Conservation (phyloP, 495 filamentous ascomycete species). For the Penicillium roqueforti region DNA sequence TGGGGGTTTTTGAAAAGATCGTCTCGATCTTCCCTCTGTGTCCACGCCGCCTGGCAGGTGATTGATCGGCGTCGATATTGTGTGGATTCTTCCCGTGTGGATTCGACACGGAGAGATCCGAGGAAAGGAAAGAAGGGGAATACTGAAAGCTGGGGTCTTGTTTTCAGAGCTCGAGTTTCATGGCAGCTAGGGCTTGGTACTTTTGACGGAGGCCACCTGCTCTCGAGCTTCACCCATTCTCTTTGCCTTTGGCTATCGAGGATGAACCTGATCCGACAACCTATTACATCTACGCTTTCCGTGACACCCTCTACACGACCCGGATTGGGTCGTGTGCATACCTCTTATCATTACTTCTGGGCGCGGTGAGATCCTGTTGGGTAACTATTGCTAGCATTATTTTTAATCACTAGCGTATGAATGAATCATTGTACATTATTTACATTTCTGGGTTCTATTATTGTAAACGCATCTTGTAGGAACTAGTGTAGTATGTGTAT, state of each 20-base stretch:
- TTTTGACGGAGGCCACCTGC: conserved; percentile 5
- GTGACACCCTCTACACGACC: background rate
- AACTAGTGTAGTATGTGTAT: too few species aligned
- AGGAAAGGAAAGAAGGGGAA: conserved; percentile 2
- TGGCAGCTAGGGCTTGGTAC: background rate
- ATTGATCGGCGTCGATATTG: conserved; percentile 16
- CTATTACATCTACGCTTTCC: background rate
- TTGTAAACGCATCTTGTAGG: background rate
- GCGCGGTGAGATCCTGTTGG: conserved; percentile 12
- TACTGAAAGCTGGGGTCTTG: background rate
- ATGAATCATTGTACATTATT: conserved; percentile 31
- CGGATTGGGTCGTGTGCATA: background rate
- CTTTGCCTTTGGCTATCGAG: conserved; percentile 4
- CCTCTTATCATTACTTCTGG: conserved; percentile 2
- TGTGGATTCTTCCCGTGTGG: background rate
- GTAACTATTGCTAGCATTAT: conserved; percentile 29
- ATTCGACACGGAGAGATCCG: background rate
- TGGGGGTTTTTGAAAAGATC: conserved; percentile 13
- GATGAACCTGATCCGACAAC: conserved; percentile 9
- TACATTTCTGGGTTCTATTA: background rate
- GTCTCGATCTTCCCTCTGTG: conserved; percentile 12
- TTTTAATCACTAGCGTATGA: conserved; percentile 26
- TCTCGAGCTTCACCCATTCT: conserved; percentile 7
- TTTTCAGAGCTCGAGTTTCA: background rate
- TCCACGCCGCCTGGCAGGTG: conserved; percentile 22